phyloP scores from a whole-genome alignment of 2,329 filamentous ascomycete species.

The Fusarium sp. region DNA sequence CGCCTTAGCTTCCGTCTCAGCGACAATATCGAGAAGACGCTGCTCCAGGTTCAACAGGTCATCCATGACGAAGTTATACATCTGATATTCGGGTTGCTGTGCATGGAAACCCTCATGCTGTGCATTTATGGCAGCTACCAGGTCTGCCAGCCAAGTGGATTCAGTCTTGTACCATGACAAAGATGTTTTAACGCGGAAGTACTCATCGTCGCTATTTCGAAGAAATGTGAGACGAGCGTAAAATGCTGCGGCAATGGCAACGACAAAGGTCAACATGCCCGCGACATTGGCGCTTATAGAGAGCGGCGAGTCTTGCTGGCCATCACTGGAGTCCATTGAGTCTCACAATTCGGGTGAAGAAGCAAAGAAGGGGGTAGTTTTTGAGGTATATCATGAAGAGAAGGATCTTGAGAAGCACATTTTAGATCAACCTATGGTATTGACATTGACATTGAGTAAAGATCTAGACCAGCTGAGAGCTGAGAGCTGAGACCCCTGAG shows the following conservation, averaged over 20 bases:
- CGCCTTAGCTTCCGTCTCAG: conserved; percentile 55
- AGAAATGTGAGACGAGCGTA: conserved; percentile 60
- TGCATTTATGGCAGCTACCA: conserved; percentile 51
- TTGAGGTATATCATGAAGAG: background rate
- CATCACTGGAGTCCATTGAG: conserved; percentile 42
- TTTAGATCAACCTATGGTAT: background rate
- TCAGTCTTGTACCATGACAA: conserved; percentile 64
- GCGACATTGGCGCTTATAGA: conserved; percentile 59
- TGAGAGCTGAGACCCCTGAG: background rate
- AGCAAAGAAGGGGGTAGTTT: too few relatives aligned
- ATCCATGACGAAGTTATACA: conserved; percentile 63
- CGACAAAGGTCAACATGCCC: conserved; percentile 62
- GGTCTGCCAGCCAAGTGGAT: conserved; percentile 59
- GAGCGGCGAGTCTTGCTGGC: conserved; percentile 57
- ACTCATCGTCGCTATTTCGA: conserved; percentile 61
- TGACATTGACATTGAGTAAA: background rate
- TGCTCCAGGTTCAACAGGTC: conserved; percentile 59
- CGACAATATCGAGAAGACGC: conserved; percentile 59
- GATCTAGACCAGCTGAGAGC: background rate
- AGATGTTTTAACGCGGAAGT: conserved; percentile 60
- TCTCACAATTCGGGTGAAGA: background rate
- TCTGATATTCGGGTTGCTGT: conserved; percentile 57
- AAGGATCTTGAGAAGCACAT: background rate
- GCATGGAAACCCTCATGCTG: conserved; percentile 42
- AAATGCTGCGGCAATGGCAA: conserved; percentile 58